A percentile compares a stretch with the other conserved stretches of the same genome.
Conservation (phyloP, 495 filamentous ascomycete genomes). For the Aspergillus steynii region DNA sequence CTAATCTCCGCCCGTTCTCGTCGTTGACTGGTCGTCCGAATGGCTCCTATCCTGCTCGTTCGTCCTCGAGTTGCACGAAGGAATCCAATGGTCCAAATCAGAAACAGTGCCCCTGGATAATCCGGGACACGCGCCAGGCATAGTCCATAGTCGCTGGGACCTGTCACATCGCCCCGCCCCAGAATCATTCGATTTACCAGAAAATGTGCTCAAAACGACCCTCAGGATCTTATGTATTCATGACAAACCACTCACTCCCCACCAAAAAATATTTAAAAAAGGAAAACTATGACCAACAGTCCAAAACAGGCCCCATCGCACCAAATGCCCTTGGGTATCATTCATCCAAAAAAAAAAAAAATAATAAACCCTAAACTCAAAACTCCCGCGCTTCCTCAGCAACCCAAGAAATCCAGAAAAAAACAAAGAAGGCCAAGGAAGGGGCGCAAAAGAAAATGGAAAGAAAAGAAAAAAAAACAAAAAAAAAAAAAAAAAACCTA, state of each 20-base stretch:
- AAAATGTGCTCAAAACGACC: not conserved
- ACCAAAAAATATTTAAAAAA: slow-evolving; percentile 4
- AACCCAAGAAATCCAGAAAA: slow-evolving; percentile 2
- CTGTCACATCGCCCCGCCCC: not conserved
- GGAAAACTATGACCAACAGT: not conserved
- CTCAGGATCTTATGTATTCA: not conserved
- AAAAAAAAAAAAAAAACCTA: not conserved
- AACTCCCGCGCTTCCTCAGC: not conserved
- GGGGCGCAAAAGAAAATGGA: not conserved
- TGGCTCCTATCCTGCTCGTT: not conserved
- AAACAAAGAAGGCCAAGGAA: not conserved
- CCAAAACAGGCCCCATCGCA: slow-evolving; percentile 2
- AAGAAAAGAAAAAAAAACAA: slow-evolving; percentile 2
- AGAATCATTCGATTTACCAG: not conserved
- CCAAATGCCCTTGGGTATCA: slow-evolving; percentile 10
- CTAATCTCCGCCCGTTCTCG: not conserved
- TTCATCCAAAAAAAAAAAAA: not conserved
- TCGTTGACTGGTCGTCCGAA: not conserved
- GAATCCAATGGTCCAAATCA: not conserved
- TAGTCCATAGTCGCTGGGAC: not conserved
- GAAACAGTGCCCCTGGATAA: not conserved
- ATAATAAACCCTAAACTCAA: not conserved
- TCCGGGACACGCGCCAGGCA: too few species aligned
- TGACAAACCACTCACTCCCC: not conserved
- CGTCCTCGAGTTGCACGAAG: not conserved